Conservation (phyloP, 208 protist species). For the Tetramitus jugosus region DNA sequence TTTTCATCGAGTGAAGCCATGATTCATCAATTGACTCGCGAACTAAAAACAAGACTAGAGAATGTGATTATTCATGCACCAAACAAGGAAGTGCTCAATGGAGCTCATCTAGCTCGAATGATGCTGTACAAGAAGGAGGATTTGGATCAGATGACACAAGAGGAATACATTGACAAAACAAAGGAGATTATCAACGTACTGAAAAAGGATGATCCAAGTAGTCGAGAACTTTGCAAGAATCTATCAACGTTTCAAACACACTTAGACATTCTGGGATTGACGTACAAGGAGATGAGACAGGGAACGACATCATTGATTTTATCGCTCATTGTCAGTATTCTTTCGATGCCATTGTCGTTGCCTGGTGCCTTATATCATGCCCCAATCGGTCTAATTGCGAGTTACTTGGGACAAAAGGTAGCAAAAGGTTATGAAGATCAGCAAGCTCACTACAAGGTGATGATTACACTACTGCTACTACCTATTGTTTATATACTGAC, state of each 20-base stretch:
- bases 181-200: neutral
- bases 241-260: too few relatives aligned
- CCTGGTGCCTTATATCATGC: conserved; percentile 2
- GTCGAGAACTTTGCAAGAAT: too few relatives aligned
- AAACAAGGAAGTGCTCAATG: neutral
- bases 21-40: neutral
- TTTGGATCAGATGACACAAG: neutral
- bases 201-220: neutral
- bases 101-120: neutral
- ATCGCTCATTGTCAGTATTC: too few relatives aligned
- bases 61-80: neutral
- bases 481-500: neutral
- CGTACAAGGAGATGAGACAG: too few relatives aligned
- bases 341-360: neutral
- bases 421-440: conserved; percentile 13
- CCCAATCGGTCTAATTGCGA: neutral
- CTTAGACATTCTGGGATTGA: too few relatives aligned
- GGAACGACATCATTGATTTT: too few relatives aligned
- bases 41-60: neutral
- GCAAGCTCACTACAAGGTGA: conserved; percentile 9
- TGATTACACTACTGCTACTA: neutral
- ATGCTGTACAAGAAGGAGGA: neutral
- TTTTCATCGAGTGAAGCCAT: neutral
- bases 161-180: neutral
- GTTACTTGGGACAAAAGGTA: conserved; percentile 3